A percentile compares a stretch with the other conserved stretches of the same genome.
Evolutionary conservation across 139 green algal species (phyloP).

Genomic region (Chlamydomonas incerta): DNA sequence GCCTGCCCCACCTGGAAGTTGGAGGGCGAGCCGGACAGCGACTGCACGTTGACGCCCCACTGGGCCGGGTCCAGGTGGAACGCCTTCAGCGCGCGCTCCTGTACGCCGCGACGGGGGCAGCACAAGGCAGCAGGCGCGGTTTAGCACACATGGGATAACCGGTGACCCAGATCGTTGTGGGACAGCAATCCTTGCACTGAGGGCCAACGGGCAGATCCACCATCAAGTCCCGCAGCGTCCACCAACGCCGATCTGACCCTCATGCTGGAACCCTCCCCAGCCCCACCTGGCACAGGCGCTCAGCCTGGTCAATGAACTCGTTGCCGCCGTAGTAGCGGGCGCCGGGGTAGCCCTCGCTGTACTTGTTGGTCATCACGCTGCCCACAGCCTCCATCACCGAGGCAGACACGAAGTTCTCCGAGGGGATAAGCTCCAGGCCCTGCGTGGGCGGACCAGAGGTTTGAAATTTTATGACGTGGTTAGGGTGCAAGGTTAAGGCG

Average conservation of each 20-base stretch:
- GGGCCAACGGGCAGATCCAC: too few species aligned
- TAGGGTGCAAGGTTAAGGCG: too few species aligned
- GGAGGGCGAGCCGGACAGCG: slow-evolving; percentile 94
- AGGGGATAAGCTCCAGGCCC: slow-evolving; percentile 98
- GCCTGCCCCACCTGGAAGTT: slow-evolving; percentile 97
- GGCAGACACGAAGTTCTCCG: slow-evolving; percentile 96
- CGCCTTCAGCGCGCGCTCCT: slow-evolving; percentile 91
- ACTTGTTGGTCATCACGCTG: slow-evolving; percentile 99
- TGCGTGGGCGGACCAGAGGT: slow-evolving; percentile 38
- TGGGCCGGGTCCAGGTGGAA: slow-evolving; percentile 91
- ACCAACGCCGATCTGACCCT: too few species aligned
- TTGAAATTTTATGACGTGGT: too few species aligned
- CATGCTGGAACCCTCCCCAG: too few species aligned
- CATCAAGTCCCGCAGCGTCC: too few species aligned
- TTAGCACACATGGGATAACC: too few species aligned
- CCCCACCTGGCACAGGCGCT: slow-evolving; percentile 87
- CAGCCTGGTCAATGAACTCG: slow-evolving; percentile 97
- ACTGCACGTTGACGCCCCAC: slow-evolving; percentile 98
- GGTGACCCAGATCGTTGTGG: too few species aligned
- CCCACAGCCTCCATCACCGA: slow-evolving; percentile 98
- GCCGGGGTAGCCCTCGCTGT: slow-evolving; percentile 92
- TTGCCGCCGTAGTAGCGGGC: slow-evolving; percentile 98
- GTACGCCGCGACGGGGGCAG: not conserved
- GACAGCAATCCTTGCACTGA: too few species aligned
- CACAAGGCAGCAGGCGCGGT: too few species aligned